Base-by-base conservation (phyloP, 2,329 filamentous ascomycete species). In the Plectosphaerella cucumerina region DNA sequence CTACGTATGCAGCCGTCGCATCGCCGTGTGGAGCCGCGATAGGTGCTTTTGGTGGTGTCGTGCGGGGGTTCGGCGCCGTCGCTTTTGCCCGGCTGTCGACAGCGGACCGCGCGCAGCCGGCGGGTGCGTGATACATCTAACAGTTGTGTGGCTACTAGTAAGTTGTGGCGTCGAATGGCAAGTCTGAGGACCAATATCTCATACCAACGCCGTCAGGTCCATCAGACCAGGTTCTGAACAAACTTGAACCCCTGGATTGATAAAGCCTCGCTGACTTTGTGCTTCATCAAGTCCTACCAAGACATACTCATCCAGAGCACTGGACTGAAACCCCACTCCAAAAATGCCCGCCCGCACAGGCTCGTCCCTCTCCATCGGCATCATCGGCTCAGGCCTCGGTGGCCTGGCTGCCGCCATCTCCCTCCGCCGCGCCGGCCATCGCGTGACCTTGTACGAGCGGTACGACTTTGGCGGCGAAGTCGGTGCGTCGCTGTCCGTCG, bases 401-500 rank as follows among this genome's bases (percentile, higher is more conserved):
- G 75, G 75, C 56, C 68, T 77, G 61, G 72, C 68, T 1, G 70
- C 64, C 3, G 74, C 73, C 6, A 72, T 77, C 34, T 68, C 75
- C 1, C 68, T 77, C 10, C 72, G 75, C 4, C 71, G 72, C 21
- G 69, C 71, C 2, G 75, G 75, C 17, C 75, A 78, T 58, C 45
- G 59, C 1, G 74, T 77, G 2, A 85, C 80, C 18, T 77, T 89
- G 55, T 88, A 88, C 60, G 85, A 87, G 61, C 78, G 78, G 35
- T 74, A 77, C 33, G 82, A 88, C 62, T 88, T 82, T 57, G 83
- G 76, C 0, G 83, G 84, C 14, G 85, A 89, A 61, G 84, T 86
- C 0, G 85, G 85, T 11, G 83, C 83, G 0, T 86, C 84, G 0
- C 76, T 87, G 0, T 84, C 80, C 1, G 87, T 84, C 58, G 85